These are phyloP conservation scores for Claviceps pusilla DNA, from an alignment of 2,329 filamentous ascomycete species.

Conservation along the genomic window DNA sequence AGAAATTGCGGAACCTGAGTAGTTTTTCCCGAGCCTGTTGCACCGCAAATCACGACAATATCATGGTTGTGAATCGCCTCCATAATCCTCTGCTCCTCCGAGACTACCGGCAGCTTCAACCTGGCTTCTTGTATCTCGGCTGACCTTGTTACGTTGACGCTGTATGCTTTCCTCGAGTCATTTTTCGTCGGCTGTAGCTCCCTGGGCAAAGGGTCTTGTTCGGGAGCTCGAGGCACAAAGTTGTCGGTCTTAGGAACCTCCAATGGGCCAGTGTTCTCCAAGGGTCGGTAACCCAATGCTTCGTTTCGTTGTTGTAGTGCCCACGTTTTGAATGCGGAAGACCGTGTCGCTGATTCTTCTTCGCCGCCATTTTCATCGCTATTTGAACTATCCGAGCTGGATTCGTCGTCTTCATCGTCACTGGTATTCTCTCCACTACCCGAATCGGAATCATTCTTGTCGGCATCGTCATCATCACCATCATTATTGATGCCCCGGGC, in stretches of 20 bases:
- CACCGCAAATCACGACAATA: conserved; percentile 80
- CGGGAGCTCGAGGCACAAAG: conserved; percentile 52
- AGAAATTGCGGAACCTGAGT: conserved; percentile 95
- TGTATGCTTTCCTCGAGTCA: conserved; percentile 56
- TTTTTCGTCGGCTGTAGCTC: conserved; percentile 49
- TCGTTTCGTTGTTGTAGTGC: conserved; percentile 75
- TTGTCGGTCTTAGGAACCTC: conserved; percentile 42
- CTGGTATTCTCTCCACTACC: conserved; percentile 12
- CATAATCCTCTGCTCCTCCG: conserved; percentile 95
- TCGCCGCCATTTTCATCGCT: conserved; percentile 15
- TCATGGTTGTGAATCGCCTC: conserved; percentile 89
- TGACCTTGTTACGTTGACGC: conserved; percentile 54
- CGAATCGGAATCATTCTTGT: conserved; percentile 17
- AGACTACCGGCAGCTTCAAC: conserved; percentile 72
- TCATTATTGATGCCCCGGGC: conserved; percentile 10
- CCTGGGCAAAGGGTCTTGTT: conserved; percentile 54
- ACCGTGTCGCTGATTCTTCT: conserved; percentile 18
- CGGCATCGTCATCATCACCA: conserved; percentile 10
- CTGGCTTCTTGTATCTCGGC: conserved; percentile 65
- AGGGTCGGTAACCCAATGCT: conserved; percentile 51
- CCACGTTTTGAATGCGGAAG: conserved; percentile 82
- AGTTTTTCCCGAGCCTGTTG: conserved; percentile 93
- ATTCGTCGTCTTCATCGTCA: conserved; percentile 17
- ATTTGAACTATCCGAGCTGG: conserved; percentile 16
- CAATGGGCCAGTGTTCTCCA: conserved; percentile 26